A percentile compares a stretch with the other conserved stretches of the same genome.
Conservation (phyloP, 2,329 filamentous ascomycete genomes). For the Ophiostoma piceae region DNA sequence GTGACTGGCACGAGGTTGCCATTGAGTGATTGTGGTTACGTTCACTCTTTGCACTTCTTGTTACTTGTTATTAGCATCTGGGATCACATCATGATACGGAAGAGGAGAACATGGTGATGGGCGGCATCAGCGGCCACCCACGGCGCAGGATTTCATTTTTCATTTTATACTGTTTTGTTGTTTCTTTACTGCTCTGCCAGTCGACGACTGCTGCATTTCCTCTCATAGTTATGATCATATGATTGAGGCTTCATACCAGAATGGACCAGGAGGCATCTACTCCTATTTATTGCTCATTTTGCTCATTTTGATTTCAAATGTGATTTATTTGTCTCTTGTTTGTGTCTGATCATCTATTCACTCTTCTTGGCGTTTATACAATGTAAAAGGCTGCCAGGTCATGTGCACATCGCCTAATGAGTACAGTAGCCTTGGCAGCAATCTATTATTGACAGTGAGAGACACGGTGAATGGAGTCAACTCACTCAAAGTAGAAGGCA, state of each 20-base stretch:
- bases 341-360: neutral
- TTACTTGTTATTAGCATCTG: neutral
- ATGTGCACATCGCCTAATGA: neutral
- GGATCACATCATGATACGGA: slow-evolving; percentile 1
- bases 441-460: neutral
- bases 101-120: slow-evolving; percentile 14
- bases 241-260: slow-evolving; percentile 13
- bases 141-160: slow-evolving; percentile 1
- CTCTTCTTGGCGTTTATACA: too few relatives aligned
- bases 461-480: neutral
- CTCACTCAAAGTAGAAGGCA: neutral
- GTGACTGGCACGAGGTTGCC: slow-evolving; percentile 50
- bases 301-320: neutral
- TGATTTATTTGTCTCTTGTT: neutral
- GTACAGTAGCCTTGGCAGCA: neutral
- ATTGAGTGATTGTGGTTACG: slow-evolving; percentile 33
- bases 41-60: neutral
- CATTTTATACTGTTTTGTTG: neutral
- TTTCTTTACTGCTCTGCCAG: neutral
- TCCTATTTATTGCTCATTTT: neutral
- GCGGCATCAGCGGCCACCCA: slow-evolving; percentile 10
- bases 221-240: slow-evolving; percentile 20
- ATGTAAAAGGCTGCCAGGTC: neutral
- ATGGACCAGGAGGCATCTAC: neutral
- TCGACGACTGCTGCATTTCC: neutral